Percentiles rank a stretch among this genome's conserved stretches.
phyloP scores from a whole-genome alignment of 352 stramenopile genomes.

The Thalassiosira sp. region DNA sequence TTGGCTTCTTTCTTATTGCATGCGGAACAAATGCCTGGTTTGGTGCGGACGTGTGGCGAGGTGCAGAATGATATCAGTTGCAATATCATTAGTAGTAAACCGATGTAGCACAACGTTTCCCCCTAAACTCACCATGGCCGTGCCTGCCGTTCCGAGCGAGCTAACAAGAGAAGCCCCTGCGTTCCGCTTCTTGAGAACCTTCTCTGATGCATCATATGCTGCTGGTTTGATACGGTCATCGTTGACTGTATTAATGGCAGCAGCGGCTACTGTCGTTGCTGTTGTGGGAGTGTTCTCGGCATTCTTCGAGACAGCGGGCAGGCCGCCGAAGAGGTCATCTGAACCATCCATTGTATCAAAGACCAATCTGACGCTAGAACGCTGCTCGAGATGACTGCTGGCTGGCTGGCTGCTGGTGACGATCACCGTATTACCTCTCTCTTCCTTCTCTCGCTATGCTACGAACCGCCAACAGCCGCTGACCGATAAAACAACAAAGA shows the following conservation, averaged over 20 bases:
- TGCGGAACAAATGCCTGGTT: conserved; percentile 45
- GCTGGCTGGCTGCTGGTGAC: too few relatives aligned
- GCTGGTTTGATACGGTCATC: not conserved
- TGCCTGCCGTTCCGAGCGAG: conserved; percentile 54
- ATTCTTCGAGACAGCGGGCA: conserved; percentile 5
- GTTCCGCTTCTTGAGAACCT: conserved; percentile 9
- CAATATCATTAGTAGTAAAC: not conserved
- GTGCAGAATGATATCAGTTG: conserved; percentile 1
- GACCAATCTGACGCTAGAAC: too few relatives aligned
- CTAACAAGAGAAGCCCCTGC: conserved; percentile 35
- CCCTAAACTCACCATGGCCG: conserved; percentile 48
- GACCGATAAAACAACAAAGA: too few relatives aligned
- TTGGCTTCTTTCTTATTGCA: conserved; percentile 32
- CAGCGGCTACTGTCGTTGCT: not conserved
- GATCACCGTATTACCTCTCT: too few relatives aligned
- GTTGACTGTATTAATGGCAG: not conserved
- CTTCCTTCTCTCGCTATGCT: too few relatives aligned
- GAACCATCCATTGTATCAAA: conserved; percentile 13
- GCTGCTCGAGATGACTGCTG: too few relatives aligned
- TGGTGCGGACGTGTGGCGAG: not conserved
- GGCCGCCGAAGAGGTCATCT: conserved; percentile 11
- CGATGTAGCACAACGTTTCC: not conserved
- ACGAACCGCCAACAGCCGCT: too few relatives aligned
- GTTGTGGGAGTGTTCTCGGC: conserved; percentile 7
- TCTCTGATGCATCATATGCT: not conserved